Conservation (phyloP, 257 asterid species). For the Striga asiatica region DNA sequence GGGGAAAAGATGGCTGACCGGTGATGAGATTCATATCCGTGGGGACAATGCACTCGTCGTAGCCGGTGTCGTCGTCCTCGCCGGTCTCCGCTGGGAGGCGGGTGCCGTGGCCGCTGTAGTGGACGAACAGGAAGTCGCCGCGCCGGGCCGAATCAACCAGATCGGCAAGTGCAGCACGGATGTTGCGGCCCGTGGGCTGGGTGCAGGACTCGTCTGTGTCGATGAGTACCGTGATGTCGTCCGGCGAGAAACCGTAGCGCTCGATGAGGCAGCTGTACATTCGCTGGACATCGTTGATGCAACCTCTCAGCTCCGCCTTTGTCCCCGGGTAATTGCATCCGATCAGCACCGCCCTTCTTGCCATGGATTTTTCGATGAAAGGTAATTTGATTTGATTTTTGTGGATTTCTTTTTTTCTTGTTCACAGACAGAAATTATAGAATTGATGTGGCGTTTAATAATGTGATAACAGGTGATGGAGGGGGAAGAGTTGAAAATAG, state of each 20-base stretch:
- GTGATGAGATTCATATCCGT: slow-evolving; percentile 87
- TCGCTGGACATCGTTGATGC: slow-evolving; percentile 85
- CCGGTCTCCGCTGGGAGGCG: slow-evolving; percentile 98
- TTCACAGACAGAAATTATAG: not conserved
- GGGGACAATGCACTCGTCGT: slow-evolving; percentile 92
- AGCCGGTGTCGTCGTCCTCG: slow-evolving; percentile 95
- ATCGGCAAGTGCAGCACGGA: slow-evolving; percentile 60
- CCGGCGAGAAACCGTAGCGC: slow-evolving; percentile 75
- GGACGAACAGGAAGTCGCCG: slow-evolving; percentile 77
- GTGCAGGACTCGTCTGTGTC: slow-evolving; percentile 65
- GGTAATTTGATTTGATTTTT: not conserved
- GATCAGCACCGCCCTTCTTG: slow-evolving; percentile 72
- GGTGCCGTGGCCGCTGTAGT: slow-evolving; percentile 96
- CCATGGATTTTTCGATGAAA: slow-evolving; percentile 28
- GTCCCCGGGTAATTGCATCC: slow-evolving; percentile 90
- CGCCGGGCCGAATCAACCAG: slow-evolving; percentile 51
- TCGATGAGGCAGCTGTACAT: slow-evolving; percentile 57
- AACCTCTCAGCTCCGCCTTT: slow-evolving; percentile 81
- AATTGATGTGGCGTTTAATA: not conserved
- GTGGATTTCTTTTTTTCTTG: not conserved
- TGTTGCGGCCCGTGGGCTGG: slow-evolving; percentile 83
- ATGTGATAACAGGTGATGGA: too few species aligned
- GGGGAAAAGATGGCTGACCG: slow-evolving; percentile 25
- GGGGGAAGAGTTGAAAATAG: not conserved
- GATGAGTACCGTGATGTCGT: slow-evolving; percentile 60